Conservation (phyloP, 192 early-diverging fungal species). For the Borealophlyctis nickersoniae region DNA sequence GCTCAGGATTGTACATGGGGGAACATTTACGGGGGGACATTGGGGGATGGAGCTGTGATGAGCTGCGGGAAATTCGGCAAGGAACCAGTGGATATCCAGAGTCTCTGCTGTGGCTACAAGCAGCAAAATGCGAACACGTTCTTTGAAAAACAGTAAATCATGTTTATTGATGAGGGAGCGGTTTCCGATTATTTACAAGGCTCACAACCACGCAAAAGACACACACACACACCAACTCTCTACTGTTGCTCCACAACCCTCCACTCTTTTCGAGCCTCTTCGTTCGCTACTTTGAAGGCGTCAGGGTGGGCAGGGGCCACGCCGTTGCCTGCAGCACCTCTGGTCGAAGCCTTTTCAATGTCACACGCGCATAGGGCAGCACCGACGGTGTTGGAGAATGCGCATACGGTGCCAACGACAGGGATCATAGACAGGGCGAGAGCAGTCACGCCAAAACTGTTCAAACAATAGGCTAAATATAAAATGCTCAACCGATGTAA, state of each 20-base stretch:
- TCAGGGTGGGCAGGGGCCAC: background rate
- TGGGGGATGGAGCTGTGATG: no score
- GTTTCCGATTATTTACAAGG: no score
- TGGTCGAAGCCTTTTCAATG: conserved; percentile 32
- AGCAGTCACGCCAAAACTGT: conserved; percentile 40
- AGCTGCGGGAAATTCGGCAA: background rate
- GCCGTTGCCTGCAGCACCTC: background rate
- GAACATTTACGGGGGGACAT: no score
- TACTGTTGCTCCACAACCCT: background rate
- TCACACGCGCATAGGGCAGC: conserved; percentile 64
- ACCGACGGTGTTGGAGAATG: conserved; percentile 68
- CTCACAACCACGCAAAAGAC: no score
- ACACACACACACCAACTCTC: background rate
- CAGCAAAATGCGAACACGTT: no score
- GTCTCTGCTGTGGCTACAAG: no score
- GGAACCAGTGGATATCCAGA: background rate
- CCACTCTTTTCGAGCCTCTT: background rate
- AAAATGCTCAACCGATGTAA: no score
- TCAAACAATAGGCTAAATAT: no score
- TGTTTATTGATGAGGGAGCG: no score
- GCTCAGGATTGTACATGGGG: no score
- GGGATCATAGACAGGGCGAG: conserved; percentile 63
- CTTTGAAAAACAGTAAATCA: no score
- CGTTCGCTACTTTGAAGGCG: background rate
- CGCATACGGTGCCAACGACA: conserved; percentile 57